These are phyloP conservation scores for Symbiodinium pilosum DNA, from an alignment of 73 alveolate genomes.

Conservation along the genomic window DNA sequence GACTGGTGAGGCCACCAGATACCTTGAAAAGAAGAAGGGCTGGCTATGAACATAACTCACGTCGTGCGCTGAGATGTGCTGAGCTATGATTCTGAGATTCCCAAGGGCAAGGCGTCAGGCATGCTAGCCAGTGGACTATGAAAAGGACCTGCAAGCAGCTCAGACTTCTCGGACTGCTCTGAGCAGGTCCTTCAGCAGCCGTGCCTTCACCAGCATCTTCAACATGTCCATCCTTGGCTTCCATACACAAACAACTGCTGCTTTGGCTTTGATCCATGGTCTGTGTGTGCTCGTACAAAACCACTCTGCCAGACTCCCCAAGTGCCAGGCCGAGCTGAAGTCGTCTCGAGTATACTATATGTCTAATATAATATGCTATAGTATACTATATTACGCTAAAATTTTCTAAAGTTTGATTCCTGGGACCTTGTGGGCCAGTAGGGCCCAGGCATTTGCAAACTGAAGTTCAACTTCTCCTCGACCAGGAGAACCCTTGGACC, in stretches of 20 bases:
- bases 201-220: conserved; percentile 53
- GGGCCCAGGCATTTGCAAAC: conserved; percentile 55
- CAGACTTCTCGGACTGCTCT: neutral
- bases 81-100: neutral
- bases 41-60: neutral
- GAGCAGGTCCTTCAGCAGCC: neutral
- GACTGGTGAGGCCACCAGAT: conserved; percentile 71
- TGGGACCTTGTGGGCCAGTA: no score
- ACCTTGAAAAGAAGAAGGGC: conserved; percentile 12
- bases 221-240: conserved; percentile 86
- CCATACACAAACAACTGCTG: no score
- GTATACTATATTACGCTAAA: no score
- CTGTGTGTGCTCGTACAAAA: no score
- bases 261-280: no score
- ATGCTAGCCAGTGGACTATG: conserved; percentile 71
- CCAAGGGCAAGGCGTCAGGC: conserved; percentile 25
- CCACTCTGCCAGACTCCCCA: no score
- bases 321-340: no score
- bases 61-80: neutral
- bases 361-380: no score
- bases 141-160: conserved; percentile 17
- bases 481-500: conserved; percentile 71
- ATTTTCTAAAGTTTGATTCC: no score
- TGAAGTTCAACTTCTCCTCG: conserved; percentile 71
- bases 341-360: no score